Evolutionary conservation across 768 basidiomycete species (phyloP), one percentile per base, ranked within the genome.

Genomic region (Psilocybe tampanensis): DNA sequence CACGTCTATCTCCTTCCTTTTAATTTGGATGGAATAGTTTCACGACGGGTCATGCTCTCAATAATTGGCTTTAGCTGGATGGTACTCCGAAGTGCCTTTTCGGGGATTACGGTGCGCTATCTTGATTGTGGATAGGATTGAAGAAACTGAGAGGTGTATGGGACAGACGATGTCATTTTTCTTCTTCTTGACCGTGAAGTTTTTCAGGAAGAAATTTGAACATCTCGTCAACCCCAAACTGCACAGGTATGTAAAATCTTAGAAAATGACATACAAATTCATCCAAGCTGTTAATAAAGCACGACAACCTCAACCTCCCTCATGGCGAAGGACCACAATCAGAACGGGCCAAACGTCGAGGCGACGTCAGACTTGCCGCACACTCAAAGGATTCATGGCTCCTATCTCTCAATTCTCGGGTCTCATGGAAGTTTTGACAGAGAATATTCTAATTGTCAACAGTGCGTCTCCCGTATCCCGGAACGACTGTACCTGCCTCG

Each of bases 91-190:
- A 61, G 69, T 23, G 52, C 66, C 12, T 64, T 73, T 19, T 81
- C 83, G 18, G 67, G 72, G 8, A 34, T 78, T 21, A 73, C 75
- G 78, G 83, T 83, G 42, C 67, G 56, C 15, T 1, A 23, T 21
- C 9, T 32, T 48, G 8, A 39, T 18, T 26, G 17, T 32, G 5
- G 7, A 19, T 45, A 21, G 13, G 15, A n/a, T 34, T 34, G 15
- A 6, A n/a, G 17, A 18, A 29, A 2, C 5, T 34, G 17, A 45
- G 33, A 9, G 13, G 6, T 29, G 2, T 34, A 22, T 21, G 9
- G 15, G 34, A 17, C 48, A 81, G 80, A 76, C 75, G 61, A 59
- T 66, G 15, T 60, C 71, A 32, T 59, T 81, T 32, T 21, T 76
- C 29, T 68, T 73, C 33, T 66, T 66, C 9, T 34, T 63, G 51